Percentiles rank a stretch among this genome's conserved stretches.
Conservation (phyloP, 257 asterid species). For the Solanum appendiculatum region DNA sequence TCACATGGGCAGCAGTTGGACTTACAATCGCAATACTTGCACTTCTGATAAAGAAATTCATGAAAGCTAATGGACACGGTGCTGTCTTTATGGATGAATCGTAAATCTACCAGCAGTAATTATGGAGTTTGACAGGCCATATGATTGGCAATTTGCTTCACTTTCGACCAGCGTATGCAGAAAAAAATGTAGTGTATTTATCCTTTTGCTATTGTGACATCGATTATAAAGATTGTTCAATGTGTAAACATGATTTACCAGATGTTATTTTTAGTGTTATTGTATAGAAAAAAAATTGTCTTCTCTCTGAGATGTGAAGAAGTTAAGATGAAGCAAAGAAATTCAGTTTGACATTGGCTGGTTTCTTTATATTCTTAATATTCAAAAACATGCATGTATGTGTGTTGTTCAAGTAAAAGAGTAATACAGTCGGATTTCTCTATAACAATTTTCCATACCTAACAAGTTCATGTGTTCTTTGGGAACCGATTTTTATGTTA, state of each 20-base stretch:
- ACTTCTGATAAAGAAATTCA: slow-evolving; percentile 71
- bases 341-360: not conserved
- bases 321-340: not conserved
- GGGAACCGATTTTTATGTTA: not conserved
- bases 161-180: not conserved
- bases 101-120: not conserved
- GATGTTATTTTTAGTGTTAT: not conserved
- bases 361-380: not conserved
- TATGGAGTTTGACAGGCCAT: not conserved
- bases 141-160: not conserved
- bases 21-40: slow-evolving; percentile 73
- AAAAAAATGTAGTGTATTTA: not conserved
- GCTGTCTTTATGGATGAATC: slow-evolving; percentile 68
- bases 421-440: not conserved
- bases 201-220: not conserved
- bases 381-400: not conserved
- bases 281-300: not conserved
- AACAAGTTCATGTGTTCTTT: not conserved
- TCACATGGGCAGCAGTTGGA: slow-evolving; percentile 82
- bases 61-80: slow-evolving; percentile 75
- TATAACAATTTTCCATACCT: not conserved
- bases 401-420: not conserved
- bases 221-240: not conserved
- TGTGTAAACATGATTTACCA: not conserved
- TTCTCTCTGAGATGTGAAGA: not conserved